A percentile compares a stretch with the other conserved stretches of the same genome.
These are phyloP conservation scores for Cladochytrium tenue DNA, from an alignment of 371 early-diverging fungal species.

Conservation along the genomic window DNA sequence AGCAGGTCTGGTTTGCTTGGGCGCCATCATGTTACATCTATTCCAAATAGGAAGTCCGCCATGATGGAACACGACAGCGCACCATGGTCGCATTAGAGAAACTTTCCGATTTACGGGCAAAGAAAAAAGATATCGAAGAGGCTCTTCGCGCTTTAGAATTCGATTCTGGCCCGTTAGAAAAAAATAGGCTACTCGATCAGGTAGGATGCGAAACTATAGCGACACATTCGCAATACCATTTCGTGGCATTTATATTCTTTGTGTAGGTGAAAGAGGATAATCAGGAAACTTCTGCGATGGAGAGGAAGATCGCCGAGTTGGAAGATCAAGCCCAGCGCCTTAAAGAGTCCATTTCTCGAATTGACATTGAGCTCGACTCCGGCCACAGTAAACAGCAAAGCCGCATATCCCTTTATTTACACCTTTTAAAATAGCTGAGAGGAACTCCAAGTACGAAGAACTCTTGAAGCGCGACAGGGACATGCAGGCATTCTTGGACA, in stretches of 20 bases:
- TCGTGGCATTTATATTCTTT: not conserved
- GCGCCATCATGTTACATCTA: not conserved
- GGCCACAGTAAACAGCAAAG: conserved; percentile 17
- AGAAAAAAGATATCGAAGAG: conserved; percentile 44
- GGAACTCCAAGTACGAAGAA: conserved; percentile 55
- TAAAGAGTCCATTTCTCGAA: conserved; percentile 36
- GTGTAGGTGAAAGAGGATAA: conserved; percentile 51
- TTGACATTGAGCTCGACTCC: conserved; percentile 43
- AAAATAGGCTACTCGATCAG: conserved; percentile 47
- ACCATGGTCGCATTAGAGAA: conserved; percentile 39
- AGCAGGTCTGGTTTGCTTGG: conserved; percentile 18
- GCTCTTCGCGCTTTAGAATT: conserved; percentile 32
- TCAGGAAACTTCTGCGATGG: conserved; percentile 57
- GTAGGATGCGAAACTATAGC: conserved; percentile 13
- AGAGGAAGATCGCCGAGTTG: conserved; percentile 47
- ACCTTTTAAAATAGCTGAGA: conserved; percentile 30
- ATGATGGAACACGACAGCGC: conserved; percentile 36
- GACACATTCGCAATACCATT: conserved; percentile 1
- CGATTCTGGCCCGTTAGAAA: conserved; percentile 46
- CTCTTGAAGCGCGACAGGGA: conserved; percentile 55
- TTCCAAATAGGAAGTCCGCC: conserved; percentile 41
- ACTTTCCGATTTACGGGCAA: conserved; percentile 30
- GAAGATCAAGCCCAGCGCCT: conserved; percentile 37
- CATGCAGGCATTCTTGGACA: conserved; percentile 53
- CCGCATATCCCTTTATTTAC: not conserved